phyloP scores from a whole-genome alignment of 495 filamentous ascomycete species.

The Delitschia confertaspora region DNA sequence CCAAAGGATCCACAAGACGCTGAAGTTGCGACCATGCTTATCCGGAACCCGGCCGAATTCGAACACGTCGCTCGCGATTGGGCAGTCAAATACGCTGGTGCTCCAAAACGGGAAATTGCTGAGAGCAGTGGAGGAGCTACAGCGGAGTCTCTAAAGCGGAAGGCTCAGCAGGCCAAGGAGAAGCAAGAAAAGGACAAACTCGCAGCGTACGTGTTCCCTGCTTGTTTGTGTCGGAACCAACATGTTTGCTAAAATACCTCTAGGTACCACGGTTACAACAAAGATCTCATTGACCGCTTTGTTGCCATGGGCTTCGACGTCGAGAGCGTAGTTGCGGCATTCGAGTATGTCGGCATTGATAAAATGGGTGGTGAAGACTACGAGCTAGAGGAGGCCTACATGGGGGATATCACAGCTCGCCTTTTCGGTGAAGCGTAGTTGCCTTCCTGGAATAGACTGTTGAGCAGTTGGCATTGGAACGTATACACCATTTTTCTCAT shows the following conservation, averaged over 20 bases:
- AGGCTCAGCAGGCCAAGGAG: slow-evolving; percentile 40
- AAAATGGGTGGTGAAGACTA: slow-evolving; percentile 68
- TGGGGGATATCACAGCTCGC: slow-evolving; percentile 80
- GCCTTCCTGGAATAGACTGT: too few species aligned
- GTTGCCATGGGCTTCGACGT: slow-evolving; percentile 89
- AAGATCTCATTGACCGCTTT: slow-evolving; percentile 79
- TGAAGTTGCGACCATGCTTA: slow-evolving; percentile 87
- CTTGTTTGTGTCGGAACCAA: not conserved
- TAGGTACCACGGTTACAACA: slow-evolving; percentile 86
- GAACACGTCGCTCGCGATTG: slow-evolving; percentile 79
- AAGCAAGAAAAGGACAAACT: slow-evolving; percentile 42
- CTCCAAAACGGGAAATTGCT: slow-evolving; percentile 49
- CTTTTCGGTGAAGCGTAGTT: slow-evolving; percentile 60
- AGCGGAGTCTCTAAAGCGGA: slow-evolving; percentile 34
- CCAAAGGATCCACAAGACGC: slow-evolving; percentile 96
- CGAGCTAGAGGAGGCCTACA: slow-evolving; percentile 73
- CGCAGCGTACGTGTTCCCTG: slow-evolving; percentile 27
- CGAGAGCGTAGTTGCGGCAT: slow-evolving; percentile 76
- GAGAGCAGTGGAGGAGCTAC: slow-evolving; percentile 44
- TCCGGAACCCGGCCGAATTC: slow-evolving; percentile 68
- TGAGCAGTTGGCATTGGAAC: too few species aligned
- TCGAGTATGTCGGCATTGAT: slow-evolving; percentile 74
- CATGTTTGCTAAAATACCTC: slow-evolving; percentile 1
- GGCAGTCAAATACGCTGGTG: slow-evolving; percentile 76
- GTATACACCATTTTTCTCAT: too few species aligned